phyloP scores from a whole-genome alignment of 768 basidiomycete genomes.

The Russula griseocarnosa region DNA sequence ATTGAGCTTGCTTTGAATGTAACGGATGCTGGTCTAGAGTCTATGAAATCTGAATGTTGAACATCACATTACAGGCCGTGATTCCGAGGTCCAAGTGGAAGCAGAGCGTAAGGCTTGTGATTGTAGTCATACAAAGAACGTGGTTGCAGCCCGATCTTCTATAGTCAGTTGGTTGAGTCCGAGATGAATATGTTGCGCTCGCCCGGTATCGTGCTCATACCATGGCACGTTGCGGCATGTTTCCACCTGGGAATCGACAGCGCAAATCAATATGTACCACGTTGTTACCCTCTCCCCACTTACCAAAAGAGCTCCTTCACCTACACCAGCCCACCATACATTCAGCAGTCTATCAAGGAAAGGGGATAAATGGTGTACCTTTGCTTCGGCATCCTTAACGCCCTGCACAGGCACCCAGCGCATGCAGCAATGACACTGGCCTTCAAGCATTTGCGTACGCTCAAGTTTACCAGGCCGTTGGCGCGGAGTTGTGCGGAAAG shows the following conservation, averaged over 20 bases:
- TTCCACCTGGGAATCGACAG: slow-evolving; percentile 58
- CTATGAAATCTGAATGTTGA: neutral
- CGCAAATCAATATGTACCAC: neutral
- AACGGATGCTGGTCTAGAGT: neutral
- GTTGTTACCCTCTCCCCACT: slow-evolving; percentile 28
- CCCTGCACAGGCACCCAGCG: slow-evolving; percentile 73
- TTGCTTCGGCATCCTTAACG: slow-evolving; percentile 66
- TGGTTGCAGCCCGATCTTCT: neutral
- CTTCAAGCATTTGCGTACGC: slow-evolving; percentile 55
- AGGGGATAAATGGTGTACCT: slow-evolving; percentile 40
- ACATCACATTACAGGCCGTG: neutral
- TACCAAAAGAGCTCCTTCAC: slow-evolving; percentile 76
- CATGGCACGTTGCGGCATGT: slow-evolving; percentile 76
- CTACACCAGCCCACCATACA: slow-evolving; percentile 29
- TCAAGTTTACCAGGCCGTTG: slow-evolving; percentile 54
- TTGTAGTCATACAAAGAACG: slow-evolving; percentile 3
- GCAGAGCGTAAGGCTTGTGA: neutral
- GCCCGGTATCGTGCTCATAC: slow-evolving; percentile 49
- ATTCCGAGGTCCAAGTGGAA: neutral
- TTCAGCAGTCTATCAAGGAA: neutral
- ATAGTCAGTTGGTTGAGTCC: slow-evolving; percentile 40
- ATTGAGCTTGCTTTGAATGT: neutral
- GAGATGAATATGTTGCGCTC: slow-evolving; percentile 56
- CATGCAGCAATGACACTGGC: slow-evolving; percentile 72
- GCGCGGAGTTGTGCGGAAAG: slow-evolving; percentile 50